Evolutionary conservation across 345 rosid genomes (phyloP).

Genomic region (Linum tenue): DNA sequence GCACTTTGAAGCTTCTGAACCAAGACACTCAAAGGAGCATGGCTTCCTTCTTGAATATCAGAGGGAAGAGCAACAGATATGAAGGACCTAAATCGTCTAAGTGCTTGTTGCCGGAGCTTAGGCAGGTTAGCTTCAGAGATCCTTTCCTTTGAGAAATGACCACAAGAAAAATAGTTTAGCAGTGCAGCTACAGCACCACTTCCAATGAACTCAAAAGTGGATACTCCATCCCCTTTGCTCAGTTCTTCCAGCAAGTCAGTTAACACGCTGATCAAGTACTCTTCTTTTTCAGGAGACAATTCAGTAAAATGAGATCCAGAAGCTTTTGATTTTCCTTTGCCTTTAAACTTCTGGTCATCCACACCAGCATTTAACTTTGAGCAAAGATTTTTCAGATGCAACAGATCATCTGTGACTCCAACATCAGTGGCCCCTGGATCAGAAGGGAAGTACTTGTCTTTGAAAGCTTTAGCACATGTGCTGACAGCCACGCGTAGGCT

Average conservation of each 20-base stretch:
- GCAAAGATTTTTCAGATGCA: conserved; percentile 79
- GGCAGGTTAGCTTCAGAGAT: conserved; percentile 64
- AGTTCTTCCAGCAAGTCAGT: conserved; percentile 81
- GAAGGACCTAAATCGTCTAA: conserved; percentile 71
- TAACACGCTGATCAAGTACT: conserved; percentile 62
- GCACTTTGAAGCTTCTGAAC: conserved; percentile 98
- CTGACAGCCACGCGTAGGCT: conserved; percentile 64
- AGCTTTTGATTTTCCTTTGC: conserved; percentile 83
- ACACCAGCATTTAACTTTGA: conserved; percentile 59
- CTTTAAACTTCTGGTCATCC: conserved; percentile 75
- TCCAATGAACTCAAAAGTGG: conserved; percentile 96
- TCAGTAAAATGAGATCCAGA: conserved; percentile 47
- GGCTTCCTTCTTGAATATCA: conserved; percentile 35
- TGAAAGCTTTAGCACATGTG: conserved; percentile 82
- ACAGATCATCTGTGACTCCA: conserved; percentile 94
- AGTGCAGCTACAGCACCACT: conserved; percentile 96
- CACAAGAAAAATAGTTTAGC: conserved; percentile 88
- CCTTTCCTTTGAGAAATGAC: conserved; percentile 73
- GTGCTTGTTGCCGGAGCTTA: conserved; percentile 78
- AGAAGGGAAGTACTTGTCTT: conserved; percentile 71
- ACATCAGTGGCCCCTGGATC: conserved; percentile 65
- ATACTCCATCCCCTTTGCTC: conserved; percentile 94
- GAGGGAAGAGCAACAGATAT: conserved; percentile 68
- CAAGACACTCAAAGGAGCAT: conserved; percentile 65
- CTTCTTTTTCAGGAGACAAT: conserved; percentile 61